phyloP scores from a whole-genome alignment of 192 early-diverging fungal genomes.

The Rhizoclosmatium globosum region DNA sequence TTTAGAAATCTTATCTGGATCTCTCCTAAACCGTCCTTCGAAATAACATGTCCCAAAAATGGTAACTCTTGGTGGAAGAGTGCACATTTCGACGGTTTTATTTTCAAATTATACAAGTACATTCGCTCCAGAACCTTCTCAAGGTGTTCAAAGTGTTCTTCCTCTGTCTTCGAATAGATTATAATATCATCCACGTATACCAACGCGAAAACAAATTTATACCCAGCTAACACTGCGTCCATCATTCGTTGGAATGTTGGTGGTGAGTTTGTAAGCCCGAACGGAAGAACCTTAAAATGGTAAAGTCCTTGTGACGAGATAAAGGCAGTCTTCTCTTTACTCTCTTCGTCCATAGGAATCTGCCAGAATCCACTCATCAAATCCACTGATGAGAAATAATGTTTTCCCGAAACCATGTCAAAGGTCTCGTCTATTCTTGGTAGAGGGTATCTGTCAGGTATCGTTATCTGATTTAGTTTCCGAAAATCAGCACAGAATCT shows the following conservation, averaged over 20 bases:
- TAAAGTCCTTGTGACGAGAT: conserved; percentile 42
- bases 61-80: conserved; percentile 38
- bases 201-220: conserved; percentile 33
- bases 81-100: conserved; percentile 52
- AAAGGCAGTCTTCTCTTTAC: conserved; percentile 36
- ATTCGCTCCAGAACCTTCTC: conserved; percentile 38
- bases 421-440: conserved; percentile 60
- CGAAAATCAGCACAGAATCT: conserved; percentile 58
- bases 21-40: conserved; percentile 34
- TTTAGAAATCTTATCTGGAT: conserved; percentile 40
- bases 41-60: conserved; percentile 49
- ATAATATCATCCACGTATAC: conserved; percentile 59
- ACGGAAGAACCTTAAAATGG: conserved; percentile 50
- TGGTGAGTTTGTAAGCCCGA: conserved; percentile 52
- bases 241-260: conserved; percentile 48
- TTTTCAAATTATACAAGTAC: conserved; percentile 34
- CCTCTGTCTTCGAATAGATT: conserved; percentile 39
- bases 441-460: conserved; percentile 56
- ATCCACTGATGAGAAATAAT: conserved; percentile 50
- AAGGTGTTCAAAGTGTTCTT: conserved; percentile 46
- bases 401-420: not conserved
- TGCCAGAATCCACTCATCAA: conserved; percentile 51
- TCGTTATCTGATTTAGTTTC: conserved; percentile 51
- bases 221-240: conserved; percentile 41
- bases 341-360: conserved; percentile 22